Base-by-base conservation (phyloP, 257 asterid species). In the Linderniella brevidens region DNA sequence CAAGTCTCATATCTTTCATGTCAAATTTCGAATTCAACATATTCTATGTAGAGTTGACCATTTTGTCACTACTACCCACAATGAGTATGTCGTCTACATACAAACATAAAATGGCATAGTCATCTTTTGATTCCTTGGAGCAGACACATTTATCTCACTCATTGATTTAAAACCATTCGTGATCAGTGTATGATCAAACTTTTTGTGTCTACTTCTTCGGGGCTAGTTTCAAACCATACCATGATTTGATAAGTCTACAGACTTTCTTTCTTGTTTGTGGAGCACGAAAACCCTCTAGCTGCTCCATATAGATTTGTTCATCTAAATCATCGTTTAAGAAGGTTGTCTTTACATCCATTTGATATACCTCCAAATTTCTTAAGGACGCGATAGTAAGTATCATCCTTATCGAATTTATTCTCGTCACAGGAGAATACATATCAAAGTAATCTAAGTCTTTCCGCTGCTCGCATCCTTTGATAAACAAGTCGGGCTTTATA, bases 351-450 rank as follows among this genome's bases (percentile, higher is more conserved):
- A 8, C 49, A 44, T 44, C 49, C 19, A 44, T 44, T 44, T 44
- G 51, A 8, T 47, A n/a, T 9, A 54, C n/a, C 13, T 38, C 49
- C 16, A 38, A 36, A 11, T 18, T 53, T 11, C 48, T 12, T 1
- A 40, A 13, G 9, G 15, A 9, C 9, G 11, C 19, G 25, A 51
- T 13, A 8, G 46, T 4, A 8, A 51, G 46, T 6, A 51, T 17
- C 25, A 51, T 51, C 17, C 16, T 11, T 6, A 53, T 19, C 6
- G 42, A 40, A 40, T 40, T 53, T 51, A 51, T 38, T 53, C 48
- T 40, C 38, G 16, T 18, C 37, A 40, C 57, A 17, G 51, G 51
- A 18, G 4, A 47, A 25, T 25, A 25, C 6, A 6, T 25, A 6
- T 47, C 37, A 16, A 47, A 19, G 11, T 46, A 1, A 6, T 1